A percentile compares a stretch with the other conserved stretches of the same genome.
These are phyloP conservation scores for Sonneratia caseolaris DNA, from an alignment of 345 rosid species.

Conservation along the genomic window DNA sequence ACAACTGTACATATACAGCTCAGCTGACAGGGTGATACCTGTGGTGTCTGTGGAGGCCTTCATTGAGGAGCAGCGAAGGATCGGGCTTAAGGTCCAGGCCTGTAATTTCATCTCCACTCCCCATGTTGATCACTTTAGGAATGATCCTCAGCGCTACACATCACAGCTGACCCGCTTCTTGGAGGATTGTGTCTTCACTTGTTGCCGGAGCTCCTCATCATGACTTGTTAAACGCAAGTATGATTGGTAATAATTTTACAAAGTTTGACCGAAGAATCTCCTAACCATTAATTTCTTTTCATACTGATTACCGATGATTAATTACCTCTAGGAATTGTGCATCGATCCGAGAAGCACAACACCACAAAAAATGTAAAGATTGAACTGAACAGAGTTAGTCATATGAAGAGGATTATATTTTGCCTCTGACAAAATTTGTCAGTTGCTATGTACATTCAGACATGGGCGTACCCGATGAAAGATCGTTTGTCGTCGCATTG, in stretches of 20 bases:
- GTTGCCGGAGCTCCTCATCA: slow-evolving; percentile 19
- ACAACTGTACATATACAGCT: slow-evolving; percentile 89
- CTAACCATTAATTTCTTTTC: not conserved
- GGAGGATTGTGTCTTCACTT: slow-evolving; percentile 55
- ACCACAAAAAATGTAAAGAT: not conserved
- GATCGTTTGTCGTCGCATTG: not conserved
- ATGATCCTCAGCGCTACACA: slow-evolving; percentile 72
- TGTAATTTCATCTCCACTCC: slow-evolving; percentile 95
- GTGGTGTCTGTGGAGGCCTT: slow-evolving; percentile 70
- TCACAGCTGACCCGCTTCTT: slow-evolving; percentile 70
- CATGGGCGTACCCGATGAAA: not conserved
- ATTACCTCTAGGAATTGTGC: not conserved
- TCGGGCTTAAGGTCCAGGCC: slow-evolving; percentile 70
- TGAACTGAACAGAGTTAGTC: not conserved
- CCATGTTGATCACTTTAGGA: slow-evolving; percentile 94
- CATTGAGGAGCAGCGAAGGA: slow-evolving; percentile 64
- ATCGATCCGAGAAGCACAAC: not conserved
- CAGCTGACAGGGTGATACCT: slow-evolving; percentile 93
- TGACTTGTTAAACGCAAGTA: not conserved
- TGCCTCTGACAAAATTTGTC: not conserved
- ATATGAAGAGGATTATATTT: not conserved
- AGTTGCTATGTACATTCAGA: not conserved
- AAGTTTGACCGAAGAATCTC: not conserved
- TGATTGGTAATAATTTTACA: not conserved
- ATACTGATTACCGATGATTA: not conserved